phyloP scores from a whole-genome alignment of 495 filamentous ascomycete genomes.

The Xylaria cubensis region DNA sequence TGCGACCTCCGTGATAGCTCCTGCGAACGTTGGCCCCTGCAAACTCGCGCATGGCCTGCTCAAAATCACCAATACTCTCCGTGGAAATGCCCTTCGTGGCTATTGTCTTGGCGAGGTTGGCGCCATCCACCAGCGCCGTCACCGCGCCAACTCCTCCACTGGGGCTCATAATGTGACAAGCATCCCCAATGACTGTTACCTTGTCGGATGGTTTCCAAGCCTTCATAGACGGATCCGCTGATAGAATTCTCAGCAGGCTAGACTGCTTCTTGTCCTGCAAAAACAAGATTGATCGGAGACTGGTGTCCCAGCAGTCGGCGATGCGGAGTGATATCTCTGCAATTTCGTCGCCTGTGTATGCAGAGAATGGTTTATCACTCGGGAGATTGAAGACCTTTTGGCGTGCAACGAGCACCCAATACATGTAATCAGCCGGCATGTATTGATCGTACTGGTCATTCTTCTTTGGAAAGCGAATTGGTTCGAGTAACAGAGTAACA shows the following conservation, averaged over 20 bases:
- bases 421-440: constrained; percentile 5
- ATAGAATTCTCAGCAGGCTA: constrained; percentile 4
- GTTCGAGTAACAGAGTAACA: constrained; percentile 1
- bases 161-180: background rate
- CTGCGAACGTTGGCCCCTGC: background rate
- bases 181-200: background rate
- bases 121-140: constrained; percentile 3
- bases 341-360: background rate
- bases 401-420: constrained; percentile 8
- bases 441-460: constrained; percentile 8
- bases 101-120: constrained; percentile 11
- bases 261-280: constrained; percentile 7
- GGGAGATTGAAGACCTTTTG: background rate
- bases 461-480: background rate
- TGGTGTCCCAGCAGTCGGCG: constrained; percentile 14
- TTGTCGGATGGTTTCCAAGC: constrained; percentile 13
- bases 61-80: background rate
- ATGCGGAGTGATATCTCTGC: constrained; percentile 3
- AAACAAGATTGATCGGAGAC: background rate
- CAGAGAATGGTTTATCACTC: constrained; percentile 1
- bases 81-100: constrained; percentile 6
- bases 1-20: constrained; percentile 4
- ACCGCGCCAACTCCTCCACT: constrained; percentile 4
- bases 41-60: background rate
- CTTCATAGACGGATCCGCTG: constrained; percentile 6